Conservation (phyloP, 1,284 basidiomycete species). For the Caloboletus inedulis region DNA sequence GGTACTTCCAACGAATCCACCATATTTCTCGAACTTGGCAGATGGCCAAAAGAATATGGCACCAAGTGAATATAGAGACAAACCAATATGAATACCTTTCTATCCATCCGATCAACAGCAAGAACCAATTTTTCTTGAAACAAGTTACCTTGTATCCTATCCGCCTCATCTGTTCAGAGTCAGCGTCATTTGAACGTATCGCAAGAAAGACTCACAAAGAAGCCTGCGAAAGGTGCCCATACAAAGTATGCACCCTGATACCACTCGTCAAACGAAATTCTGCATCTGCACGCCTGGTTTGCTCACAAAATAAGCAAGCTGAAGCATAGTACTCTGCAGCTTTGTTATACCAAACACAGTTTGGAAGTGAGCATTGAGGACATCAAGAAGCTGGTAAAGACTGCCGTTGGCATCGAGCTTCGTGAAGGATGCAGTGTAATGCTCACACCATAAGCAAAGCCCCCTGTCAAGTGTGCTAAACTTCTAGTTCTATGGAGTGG, state of each 20-base stretch:
- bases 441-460: slow-evolving; percentile 71
- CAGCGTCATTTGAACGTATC: slow-evolving; percentile 6
- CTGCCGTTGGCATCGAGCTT: neutral
- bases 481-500: neutral
- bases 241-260: slow-evolving; percentile 64
- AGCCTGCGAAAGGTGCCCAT: slow-evolving; percentile 56
- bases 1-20: slow-evolving; percentile 73
- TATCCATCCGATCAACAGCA: slow-evolving; percentile 18
- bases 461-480: slow-evolving; percentile 39
- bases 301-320: slow-evolving; percentile 77
- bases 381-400: slow-evolving; percentile 67
- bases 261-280: neutral
- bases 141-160: slow-evolving; percentile 55
- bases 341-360: slow-evolving; percentile 67
- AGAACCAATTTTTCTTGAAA: neutral
- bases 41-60: slow-evolving; percentile 83
- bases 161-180: slow-evolving; percentile 47
- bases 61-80: slow-evolving; percentile 67
- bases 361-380: slow-evolving; percentile 82
- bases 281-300: neutral
- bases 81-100: slow-evolving; percentile 68
- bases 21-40: slow-evolving; percentile 63
- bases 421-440: neutral
- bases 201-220: slow-evolving; percentile 41
- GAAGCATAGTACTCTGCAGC: slow-evolving; percentile 79